Conservation (phyloP, 805 yeast genomes). For the Myxozyma melibiosi region DNA sequence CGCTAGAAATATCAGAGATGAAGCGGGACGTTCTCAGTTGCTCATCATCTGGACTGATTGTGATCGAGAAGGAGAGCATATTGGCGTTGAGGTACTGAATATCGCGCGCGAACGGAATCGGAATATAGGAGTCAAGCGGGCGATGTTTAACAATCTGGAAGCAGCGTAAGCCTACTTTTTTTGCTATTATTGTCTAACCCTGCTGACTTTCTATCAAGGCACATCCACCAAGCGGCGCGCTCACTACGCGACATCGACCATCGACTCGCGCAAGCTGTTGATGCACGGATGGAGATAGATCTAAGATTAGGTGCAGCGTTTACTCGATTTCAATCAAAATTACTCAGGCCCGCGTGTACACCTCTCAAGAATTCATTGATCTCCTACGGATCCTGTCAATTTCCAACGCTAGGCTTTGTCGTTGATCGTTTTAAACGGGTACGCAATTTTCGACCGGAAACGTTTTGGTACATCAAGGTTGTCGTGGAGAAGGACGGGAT, state of each 20-base stretch:
- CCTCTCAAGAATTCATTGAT: slow-evolving; percentile 43
- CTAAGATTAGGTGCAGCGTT: slow-evolving; percentile 85
- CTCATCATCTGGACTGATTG: slow-evolving; percentile 98
- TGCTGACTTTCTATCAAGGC: slow-evolving; percentile 42
- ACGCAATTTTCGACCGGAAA: slow-evolving; percentile 69
- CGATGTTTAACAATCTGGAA: slow-evolving; percentile 86
- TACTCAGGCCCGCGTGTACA: slow-evolving; percentile 37
- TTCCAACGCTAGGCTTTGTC: slow-evolving; percentile 94
- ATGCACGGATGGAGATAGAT: slow-evolving; percentile 84
- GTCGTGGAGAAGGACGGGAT: slow-evolving; percentile 41
- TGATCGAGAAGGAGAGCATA: slow-evolving; percentile 93
- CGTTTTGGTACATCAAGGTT: slow-evolving; percentile 74
- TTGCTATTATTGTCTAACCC: not conserved
- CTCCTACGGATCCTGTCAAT: slow-evolving; percentile 93
- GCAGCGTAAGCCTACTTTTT: slow-evolving; percentile 37
- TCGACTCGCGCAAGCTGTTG: slow-evolving; percentile 78
- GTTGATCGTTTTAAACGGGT: slow-evolving; percentile 87
- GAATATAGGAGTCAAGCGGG: slow-evolving; percentile 61
- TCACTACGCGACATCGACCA: slow-evolving; percentile 65
- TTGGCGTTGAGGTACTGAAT: slow-evolving; percentile 78
- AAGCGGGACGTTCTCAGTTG: slow-evolving; percentile 60
- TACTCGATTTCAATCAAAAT: slow-evolving; percentile 73
- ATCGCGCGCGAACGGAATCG: slow-evolving; percentile 63
- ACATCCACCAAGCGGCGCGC: slow-evolving; percentile 72
- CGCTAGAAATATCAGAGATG: slow-evolving; percentile 65